phyloP scores from a whole-genome alignment of 768 basidiomycete genomes.

The Tricholoma terreum region DNA sequence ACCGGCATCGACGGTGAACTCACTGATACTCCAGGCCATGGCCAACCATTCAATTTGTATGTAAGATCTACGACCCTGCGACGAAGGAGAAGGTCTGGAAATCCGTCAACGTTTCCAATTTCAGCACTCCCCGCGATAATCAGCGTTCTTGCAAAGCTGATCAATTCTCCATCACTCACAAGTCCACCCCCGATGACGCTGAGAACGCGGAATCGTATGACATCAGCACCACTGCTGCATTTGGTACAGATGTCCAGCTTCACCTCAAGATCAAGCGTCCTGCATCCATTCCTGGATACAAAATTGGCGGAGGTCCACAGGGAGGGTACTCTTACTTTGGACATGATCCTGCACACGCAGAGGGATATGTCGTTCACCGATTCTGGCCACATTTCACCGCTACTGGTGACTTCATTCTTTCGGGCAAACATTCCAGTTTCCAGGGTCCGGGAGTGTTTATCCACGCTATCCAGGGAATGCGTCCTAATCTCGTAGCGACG shows the following conservation, averaged over 20 bases:
- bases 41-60: constrained; percentile 93
- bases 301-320: constrained; percentile 82
- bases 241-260: constrained; percentile 66
- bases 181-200: constrained; percentile 55
- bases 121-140: constrained; percentile 70
- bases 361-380: constrained; percentile 85
- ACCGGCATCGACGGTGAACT: constrained; percentile 10
- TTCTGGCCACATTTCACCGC: constrained; percentile 79
- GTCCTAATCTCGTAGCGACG: constrained; percentile 88
- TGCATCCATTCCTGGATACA: constrained; percentile 77
- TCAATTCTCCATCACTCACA: constrained; percentile 74
- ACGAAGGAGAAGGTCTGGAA: constrained; percentile 79
- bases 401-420: constrained; percentile 64
- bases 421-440: constrained; percentile 56
- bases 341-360: constrained; percentile 58
- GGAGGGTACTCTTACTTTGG: constrained; percentile 93
- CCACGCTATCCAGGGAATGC: constrained; percentile 98
- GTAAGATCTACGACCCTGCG: constrained; percentile 80
- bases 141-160: constrained; percentile 86
- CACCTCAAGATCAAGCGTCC: constrained; percentile 72
- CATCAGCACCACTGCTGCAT: constrained; percentile 72
- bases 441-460: constrained; percentile 82
- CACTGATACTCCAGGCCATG: constrained; percentile 57
- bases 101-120: constrained; percentile 81
- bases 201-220: constrained; percentile 64